phyloP scores from a whole-genome alignment of 2,329 filamentous ascomycete species.

The Septoria petroselini region DNA sequence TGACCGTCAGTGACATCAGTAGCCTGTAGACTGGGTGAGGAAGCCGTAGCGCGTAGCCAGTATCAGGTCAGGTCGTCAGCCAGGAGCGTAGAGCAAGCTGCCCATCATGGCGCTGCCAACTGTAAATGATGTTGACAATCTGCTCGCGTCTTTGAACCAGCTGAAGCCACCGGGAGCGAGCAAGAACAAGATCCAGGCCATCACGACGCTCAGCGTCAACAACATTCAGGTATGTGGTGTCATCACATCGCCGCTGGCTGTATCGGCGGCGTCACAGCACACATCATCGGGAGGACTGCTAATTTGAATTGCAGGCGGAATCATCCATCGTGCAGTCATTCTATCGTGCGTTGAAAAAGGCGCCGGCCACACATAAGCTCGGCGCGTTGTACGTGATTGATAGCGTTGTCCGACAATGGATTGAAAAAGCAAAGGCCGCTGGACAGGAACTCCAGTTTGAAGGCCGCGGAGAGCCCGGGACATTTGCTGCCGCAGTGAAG shows the following conservation, averaged over 20 bases:
- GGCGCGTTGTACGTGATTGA: constrained; percentile 99
- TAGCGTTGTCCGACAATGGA: constrained; percentile 98
- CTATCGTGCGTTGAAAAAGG: constrained; percentile 95
- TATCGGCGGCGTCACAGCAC: neutral
- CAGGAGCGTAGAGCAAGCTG: constrained; percentile 21
- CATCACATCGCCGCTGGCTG: neutral
- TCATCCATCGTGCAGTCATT: constrained; percentile 93
- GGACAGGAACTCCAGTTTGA: constrained; percentile 65
- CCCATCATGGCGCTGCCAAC: constrained; percentile 55
- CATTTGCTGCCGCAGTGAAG: constrained; percentile 90
- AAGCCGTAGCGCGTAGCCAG: constrained; percentile 24
- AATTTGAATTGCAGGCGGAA: constrained; percentile 66
- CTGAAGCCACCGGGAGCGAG: constrained; percentile 93
- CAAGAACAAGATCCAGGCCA: constrained; percentile 81
- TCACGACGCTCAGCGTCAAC: constrained; percentile 82
- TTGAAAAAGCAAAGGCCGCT: constrained; percentile 86
- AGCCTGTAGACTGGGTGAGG: constrained; percentile 29
- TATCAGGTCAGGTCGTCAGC: constrained; percentile 13
- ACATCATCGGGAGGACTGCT: constrained; percentile 1
- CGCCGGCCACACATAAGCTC: constrained; percentile 91
- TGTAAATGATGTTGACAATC: constrained; percentile 85
- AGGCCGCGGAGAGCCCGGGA: constrained; percentile 81
- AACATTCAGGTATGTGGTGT: constrained; percentile 74
- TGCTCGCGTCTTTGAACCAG: constrained; percentile 85
- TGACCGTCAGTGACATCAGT: constrained; percentile 24